Base-by-base conservation (phyloP, 2,329 filamentous ascomycete genomes). In the Claviceps pusilla region DNA sequence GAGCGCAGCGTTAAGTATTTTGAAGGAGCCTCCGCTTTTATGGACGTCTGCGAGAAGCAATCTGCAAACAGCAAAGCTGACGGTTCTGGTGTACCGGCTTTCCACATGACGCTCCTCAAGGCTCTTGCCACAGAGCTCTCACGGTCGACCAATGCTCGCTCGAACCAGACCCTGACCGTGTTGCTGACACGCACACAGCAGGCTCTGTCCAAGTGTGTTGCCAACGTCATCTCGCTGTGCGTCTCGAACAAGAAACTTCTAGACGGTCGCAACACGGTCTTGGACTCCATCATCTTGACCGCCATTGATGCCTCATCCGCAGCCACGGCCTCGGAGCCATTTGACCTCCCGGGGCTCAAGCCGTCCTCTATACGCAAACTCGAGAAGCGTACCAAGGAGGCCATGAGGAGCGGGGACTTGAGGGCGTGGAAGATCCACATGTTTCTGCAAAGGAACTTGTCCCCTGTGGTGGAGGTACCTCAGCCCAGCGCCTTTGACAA, bases 401-500 rank as follows among this genome's bases (percentile, higher is more conserved):
- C 65, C 1, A 68, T 73, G 61, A 48, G 61, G 6, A 56, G 61
- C 4, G 70, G 69, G 1, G 65, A 71, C 33, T 37, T 72, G 14
- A 62, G 65, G 35, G 74, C 72, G 6, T 78, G 76, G 75, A 71
- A 71, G 57, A 59, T 76, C 33, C 68, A 71, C 53, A 69, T 66
- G 3, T 73, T 78, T 53, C 59, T 77, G 9, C 65, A 66, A 5
- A 69, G 62, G 4, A 65, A 71, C 51, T 65, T 74, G 28, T 60
- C 65, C 0, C 57, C 64, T 4, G 57, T 63, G 1, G 54, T 72
- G 19, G 61, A 65, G 7, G 62, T 64, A 0, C 57, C 68, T 7
- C 65, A 64, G 3, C 69, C 68, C 1, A 67, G 65, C 4, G 62
- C 58, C 1, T 70, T 73, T 51, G 63, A 63, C 29, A 58, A 55